Evolutionary conservation across 164 flowering plant species (phyloP).

Genomic region (Paratinospora sagittata): DNA sequence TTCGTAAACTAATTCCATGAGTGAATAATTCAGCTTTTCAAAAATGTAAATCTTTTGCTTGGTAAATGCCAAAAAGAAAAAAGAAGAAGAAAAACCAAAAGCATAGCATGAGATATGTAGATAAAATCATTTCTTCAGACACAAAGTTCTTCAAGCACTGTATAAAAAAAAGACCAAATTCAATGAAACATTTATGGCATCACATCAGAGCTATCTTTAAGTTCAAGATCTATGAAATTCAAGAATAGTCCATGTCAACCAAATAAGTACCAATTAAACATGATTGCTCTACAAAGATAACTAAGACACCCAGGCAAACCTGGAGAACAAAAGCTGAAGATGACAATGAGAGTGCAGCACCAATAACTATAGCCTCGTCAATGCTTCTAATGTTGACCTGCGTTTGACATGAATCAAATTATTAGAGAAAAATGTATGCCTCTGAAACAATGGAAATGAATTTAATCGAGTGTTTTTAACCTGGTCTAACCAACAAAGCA

Average conservation of each 20-base stretch:
- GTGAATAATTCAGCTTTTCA: too few relatives aligned
- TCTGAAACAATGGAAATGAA: background rate
- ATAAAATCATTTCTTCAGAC: background rate
- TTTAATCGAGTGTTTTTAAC: background rate
- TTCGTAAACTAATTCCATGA: too few relatives aligned
- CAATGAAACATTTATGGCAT: background rate
- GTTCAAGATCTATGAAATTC: background rate
- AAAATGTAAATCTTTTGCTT: too few relatives aligned
- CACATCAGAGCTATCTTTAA: background rate
- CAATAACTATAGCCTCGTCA: constrained; percentile 95
- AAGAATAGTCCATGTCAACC: background rate
- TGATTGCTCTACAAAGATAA: constrained; percentile 1
- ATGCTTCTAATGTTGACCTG: constrained; percentile 96
- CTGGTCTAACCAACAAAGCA: background rate
- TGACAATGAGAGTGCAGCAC: constrained; percentile 96
- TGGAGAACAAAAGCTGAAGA: constrained; percentile 99
- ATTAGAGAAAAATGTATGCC: background rate
- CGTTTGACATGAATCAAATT: constrained; percentile 11
- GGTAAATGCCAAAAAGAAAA: too few relatives aligned
- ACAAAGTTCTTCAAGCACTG: background rate
- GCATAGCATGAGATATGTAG: background rate
- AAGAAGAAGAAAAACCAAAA: too few relatives aligned
- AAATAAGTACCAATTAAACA: background rate
- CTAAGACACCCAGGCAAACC: constrained; percentile 35
- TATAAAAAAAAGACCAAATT: background rate